These are phyloP conservation scores for Rhynchosporium agropyri DNA, from an alignment of 2,329 filamentous ascomycete genomes.

Conservation along the genomic window DNA sequence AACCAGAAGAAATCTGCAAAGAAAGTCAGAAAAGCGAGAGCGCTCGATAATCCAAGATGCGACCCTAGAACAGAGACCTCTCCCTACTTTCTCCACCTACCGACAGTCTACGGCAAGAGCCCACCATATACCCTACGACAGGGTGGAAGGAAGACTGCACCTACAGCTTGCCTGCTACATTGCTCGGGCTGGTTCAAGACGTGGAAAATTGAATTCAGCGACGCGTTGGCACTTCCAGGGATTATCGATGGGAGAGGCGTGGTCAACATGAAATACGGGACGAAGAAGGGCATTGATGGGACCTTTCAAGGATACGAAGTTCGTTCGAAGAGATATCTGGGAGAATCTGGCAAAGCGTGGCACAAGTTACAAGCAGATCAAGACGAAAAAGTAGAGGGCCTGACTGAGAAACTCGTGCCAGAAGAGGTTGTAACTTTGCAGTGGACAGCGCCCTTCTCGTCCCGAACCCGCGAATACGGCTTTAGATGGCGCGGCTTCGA, in stretches of 20 bases:
- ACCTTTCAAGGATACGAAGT: conserved; percentile 26
- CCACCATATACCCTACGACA: conserved; percentile 26
- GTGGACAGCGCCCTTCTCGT: conserved; percentile 21
- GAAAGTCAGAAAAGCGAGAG: conserved; percentile 18
- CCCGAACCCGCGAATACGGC: conserved; percentile 21
- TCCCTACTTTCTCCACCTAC: conserved; percentile 28
- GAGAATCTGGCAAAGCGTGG: conserved; percentile 28
- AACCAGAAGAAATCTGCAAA: conserved; percentile 1
- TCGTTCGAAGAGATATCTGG: conserved; percentile 19
- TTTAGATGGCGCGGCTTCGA: conserved; percentile 22
- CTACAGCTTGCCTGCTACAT: conserved; percentile 18
- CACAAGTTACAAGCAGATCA: conserved; percentile 18
- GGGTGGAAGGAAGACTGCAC: conserved; percentile 21
- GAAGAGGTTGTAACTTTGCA: conserved; percentile 23
- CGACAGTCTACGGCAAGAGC: conserved; percentile 20
- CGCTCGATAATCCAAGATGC: conserved; percentile 20
- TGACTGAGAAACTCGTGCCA: conserved; percentile 18
- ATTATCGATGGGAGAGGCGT: conserved; percentile 28
- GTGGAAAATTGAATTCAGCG: conserved; percentile 28
- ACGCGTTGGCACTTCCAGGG: conserved; percentile 23
- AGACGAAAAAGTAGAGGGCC: not conserved
- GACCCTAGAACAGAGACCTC: conserved; percentile 24
- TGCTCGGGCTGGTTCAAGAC: conserved; percentile 13
- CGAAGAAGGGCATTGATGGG: conserved; percentile 25
- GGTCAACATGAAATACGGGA: conserved; percentile 24